Evolutionary conservation across 768 basidiomycete species (phyloP).

Genomic region (Piloderma croceum): DNA sequence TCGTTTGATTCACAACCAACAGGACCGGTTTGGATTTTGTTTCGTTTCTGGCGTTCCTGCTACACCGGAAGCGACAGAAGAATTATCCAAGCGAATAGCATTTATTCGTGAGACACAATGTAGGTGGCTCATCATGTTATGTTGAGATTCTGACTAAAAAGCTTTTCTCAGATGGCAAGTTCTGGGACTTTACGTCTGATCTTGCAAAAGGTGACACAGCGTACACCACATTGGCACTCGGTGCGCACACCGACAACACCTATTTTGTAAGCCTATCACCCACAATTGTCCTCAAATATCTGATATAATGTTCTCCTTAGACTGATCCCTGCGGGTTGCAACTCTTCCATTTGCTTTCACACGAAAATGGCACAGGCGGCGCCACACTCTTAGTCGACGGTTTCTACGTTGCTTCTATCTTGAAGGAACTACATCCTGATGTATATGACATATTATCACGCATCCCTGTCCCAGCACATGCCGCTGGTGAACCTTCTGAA

Average conservation of each 20-base stretch:
- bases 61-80: conserved; percentile 81
- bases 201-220: conserved; percentile 90
- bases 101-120: conserved; percentile 88
- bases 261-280: conserved; percentile 49
- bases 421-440: conserved; percentile 67
- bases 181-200: conserved; percentile 96
- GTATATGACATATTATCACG: conserved; percentile 64
- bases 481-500: conserved; percentile 67
- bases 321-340: conserved; percentile 95
- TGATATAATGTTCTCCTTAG: conserved; percentile 29
- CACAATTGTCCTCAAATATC: too few species aligned
- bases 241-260: conserved; percentile 70
- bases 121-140: conserved; percentile 18
- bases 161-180: conserved; percentile 65
- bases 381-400: conserved; percentile 92
- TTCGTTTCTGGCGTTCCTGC: conserved; percentile 77
- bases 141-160: too few species aligned
- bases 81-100: conserved; percentile 67
- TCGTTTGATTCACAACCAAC: not conserved
- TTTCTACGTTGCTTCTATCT: conserved; percentile 81
- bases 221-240: conserved; percentile 83
- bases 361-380: conserved; percentile 78
- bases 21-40: conserved; percentile 88
- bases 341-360: conserved; percentile 87
- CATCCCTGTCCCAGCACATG: conserved; percentile 74